These are phyloP conservation scores for Hyparrhenia diplandra DNA, from an alignment of 176 grass and related monocot species.

Conservation along the genomic window DNA sequence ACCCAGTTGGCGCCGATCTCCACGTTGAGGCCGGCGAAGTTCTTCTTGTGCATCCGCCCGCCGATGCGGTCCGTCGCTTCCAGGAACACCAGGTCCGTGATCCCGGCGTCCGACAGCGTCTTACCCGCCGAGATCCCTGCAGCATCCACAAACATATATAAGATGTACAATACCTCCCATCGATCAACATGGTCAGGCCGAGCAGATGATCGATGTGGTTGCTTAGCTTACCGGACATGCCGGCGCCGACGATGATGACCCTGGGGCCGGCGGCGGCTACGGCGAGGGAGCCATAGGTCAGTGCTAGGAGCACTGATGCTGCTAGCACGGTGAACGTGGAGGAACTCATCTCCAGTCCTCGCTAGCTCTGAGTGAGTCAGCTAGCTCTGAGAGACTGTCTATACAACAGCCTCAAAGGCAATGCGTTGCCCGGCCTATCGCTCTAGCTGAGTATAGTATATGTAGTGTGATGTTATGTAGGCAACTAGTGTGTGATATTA, in stretches of 20 bases:
- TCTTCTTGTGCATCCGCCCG: slow-evolving; percentile 53
- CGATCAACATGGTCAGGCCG: neutral
- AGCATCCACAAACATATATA: neutral
- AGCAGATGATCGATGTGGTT: neutral
- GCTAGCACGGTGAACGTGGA: too few relatives aligned
- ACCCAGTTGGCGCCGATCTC: slow-evolving; percentile 78
- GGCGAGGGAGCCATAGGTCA: too few relatives aligned
- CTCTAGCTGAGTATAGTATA: too few relatives aligned
- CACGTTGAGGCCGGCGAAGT: slow-evolving; percentile 50
- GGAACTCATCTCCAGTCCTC: too few relatives aligned
- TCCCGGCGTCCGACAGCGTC: slow-evolving; percentile 57
- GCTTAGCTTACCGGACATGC: slow-evolving; percentile 29
- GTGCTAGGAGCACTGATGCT: too few relatives aligned
- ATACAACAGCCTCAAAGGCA: too few relatives aligned
- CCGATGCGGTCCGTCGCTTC: slow-evolving; percentile 59
- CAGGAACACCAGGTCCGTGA: slow-evolving; percentile 57
- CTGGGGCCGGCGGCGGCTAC: neutral
- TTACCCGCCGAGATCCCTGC: slow-evolving; percentile 72
- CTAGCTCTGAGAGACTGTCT: too few relatives aligned
- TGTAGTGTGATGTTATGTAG: too few relatives aligned
- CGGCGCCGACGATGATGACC: slow-evolving; percentile 50
- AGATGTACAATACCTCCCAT: neutral
- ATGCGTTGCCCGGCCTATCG: too few relatives aligned
- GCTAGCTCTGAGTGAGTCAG: too few relatives aligned
- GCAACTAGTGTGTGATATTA: too few relatives aligned